Conservation (phyloP, 2,329 filamentous ascomycete species). For the Paecilomyces sp. region DNA sequence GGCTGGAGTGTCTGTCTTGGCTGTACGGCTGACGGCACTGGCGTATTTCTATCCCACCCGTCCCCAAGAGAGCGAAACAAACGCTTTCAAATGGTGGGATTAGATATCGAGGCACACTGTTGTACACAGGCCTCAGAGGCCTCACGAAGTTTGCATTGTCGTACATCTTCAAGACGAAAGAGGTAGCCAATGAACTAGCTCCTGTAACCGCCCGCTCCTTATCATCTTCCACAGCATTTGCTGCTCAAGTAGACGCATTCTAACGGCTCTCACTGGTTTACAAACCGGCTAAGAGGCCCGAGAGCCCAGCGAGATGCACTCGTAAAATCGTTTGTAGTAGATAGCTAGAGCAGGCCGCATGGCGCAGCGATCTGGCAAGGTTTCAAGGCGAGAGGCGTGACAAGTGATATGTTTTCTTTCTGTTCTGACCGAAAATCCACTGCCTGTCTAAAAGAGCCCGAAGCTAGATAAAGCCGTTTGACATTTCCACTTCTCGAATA, state of each 20-base stretch:
- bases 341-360: conserved; percentile 15
- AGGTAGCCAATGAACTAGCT: background rate
- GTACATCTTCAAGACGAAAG: background rate
- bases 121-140: background rate
- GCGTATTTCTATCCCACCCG: background rate
- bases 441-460: conserved; percentile 64
- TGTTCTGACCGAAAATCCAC: conserved; percentile 25
- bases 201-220: background rate
- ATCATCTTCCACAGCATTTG: background rate
- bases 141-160: background rate
- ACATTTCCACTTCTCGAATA: conserved; percentile 26
- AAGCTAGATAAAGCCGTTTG: conserved; percentile 60
- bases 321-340: conserved; percentile 13
- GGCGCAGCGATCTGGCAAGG: conserved; percentile 17
- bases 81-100: background rate
- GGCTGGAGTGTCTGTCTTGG: background rate
- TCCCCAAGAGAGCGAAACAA: background rate
- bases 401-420: conserved; percentile 28
- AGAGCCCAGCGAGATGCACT: conserved; percentile 8
- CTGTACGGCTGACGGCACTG: background rate
- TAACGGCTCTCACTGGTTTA: conserved; percentile 20
- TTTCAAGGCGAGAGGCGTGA: conserved; percentile 18
- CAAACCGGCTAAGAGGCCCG: conserved; percentile 16
- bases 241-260: conserved; percentile 6
- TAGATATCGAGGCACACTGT: background rate